phyloP scores from a whole-genome alignment of 176 grass and related monocot genomes.

The Dendrocalamus sinicus region DNA sequence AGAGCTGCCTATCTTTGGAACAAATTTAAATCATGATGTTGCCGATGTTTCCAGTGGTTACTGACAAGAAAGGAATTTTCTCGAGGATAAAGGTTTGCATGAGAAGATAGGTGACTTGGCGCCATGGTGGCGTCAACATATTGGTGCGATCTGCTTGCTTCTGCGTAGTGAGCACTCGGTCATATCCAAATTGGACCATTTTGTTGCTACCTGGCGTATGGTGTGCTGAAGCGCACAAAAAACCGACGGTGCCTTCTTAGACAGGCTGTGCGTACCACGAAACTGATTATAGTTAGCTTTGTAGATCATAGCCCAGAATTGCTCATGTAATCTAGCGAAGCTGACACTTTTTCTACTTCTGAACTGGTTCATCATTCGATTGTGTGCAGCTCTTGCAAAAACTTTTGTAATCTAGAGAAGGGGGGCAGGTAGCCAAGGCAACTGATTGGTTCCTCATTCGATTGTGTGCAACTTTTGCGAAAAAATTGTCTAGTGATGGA shows the following conservation, averaged over 20 bases:
- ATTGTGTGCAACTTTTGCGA: not conserved
- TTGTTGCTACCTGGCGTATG: no score
- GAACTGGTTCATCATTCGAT: not conserved
- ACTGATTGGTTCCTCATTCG: not conserved
- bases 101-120: slow-evolving; percentile 30
- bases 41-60: not conserved
- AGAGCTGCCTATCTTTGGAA: slow-evolving; percentile 80
- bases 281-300: slow-evolving; percentile 6
- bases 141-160: not conserved
- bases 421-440: not conserved
- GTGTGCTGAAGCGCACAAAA: no score
- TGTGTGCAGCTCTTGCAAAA: not conserved
- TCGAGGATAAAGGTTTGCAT: not conserved
- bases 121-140: slow-evolving; percentile 1
- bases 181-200: no score
- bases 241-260: no score
- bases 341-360: not conserved
- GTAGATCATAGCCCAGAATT: slow-evolving; percentile 46
- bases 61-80: not conserved
- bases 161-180: not conserved
- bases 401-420: not conserved
- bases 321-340: not conserved
- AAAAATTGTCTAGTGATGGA: not conserved
- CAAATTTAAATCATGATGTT: slow-evolving; percentile 56
- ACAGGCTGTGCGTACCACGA: no score